Percentiles rank a stretch among this genome's conserved stretches.
These are phyloP conservation scores for Serendipita sp. DNA, from an alignment of 768 basidiomycete species.

Conservation along the genomic window DNA sequence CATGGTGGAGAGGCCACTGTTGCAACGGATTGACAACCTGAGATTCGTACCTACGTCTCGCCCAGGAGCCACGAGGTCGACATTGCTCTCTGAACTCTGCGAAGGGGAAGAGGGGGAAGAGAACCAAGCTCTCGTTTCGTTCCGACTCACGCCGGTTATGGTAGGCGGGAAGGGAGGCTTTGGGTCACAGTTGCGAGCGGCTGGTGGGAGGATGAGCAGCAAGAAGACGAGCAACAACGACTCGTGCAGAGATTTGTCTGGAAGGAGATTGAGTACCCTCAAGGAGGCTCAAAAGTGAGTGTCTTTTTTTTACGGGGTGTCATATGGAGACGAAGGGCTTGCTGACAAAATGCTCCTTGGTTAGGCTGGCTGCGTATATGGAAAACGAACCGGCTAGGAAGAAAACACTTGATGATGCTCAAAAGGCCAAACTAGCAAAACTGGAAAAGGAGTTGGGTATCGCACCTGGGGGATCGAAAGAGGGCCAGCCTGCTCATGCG, in stretches of 20 bases:
- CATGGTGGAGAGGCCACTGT: conserved; percentile 29
- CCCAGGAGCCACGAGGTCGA: conserved; percentile 16
- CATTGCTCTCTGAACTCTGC: conserved; percentile 24
- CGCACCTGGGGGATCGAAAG: conserved; percentile 22
- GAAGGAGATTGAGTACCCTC: conserved; percentile 77
- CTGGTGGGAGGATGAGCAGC: conserved; percentile 93
- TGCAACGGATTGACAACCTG: conserved; percentile 29
- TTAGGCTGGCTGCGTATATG: conserved; percentile 69
- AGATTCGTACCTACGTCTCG: conserved; percentile 28
- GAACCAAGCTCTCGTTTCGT: conserved; percentile 29
- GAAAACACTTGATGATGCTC: conserved; percentile 59
- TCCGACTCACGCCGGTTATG: conserved; percentile 60
- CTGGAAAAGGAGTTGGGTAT: conserved; percentile 76
- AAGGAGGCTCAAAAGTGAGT: conserved; percentile 89
- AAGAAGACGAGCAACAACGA: conserved; percentile 94
- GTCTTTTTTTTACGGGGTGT: too few species aligned
- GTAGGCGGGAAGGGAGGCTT: conserved; percentile 95
- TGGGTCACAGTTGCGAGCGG: conserved; percentile 88
- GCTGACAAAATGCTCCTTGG: neutral
- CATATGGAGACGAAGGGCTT: neutral
- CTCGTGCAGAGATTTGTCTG: conserved; percentile 82
- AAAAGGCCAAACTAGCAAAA: conserved; percentile 67
- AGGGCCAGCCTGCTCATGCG: conserved; percentile 30
- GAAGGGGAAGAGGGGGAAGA: conserved; percentile 13
- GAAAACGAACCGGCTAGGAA: conserved; percentile 70